phyloP scores from a whole-genome alignment of 345 rosid genomes.

The Abelmoschus esculentus region DNA sequence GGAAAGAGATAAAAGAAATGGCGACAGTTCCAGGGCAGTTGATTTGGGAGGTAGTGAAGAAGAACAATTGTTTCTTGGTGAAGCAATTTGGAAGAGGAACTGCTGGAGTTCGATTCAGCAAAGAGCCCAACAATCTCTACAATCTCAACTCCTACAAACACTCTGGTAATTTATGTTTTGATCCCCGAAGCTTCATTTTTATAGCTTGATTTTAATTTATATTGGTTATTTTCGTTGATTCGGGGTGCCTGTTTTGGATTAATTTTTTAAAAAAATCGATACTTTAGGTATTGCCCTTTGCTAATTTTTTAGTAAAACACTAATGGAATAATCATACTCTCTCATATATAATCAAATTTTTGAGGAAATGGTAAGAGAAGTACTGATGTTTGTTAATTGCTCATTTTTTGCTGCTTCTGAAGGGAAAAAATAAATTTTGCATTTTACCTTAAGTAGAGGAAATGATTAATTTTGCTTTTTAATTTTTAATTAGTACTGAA shows the following conservation, averaged over 20 bases:
- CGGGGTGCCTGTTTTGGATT: too few species aligned
- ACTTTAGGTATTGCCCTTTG: too few species aligned
- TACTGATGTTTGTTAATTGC: too few species aligned
- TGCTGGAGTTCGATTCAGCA: slow-evolving; percentile 59
- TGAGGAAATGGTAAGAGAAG: too few species aligned
- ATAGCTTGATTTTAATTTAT: not conserved
- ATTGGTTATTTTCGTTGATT: too few species aligned
- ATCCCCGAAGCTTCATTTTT: slow-evolving; percentile 12
- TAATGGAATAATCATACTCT: too few species aligned
- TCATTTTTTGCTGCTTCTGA: too few species aligned
- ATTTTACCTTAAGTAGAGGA: too few species aligned
- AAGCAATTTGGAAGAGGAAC: slow-evolving; percentile 68
- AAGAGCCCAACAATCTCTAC: slow-evolving; percentile 65
- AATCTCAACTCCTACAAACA: slow-evolving; percentile 76
- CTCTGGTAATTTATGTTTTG: slow-evolving; percentile 38
- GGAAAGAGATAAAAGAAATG: slow-evolving; percentile 25
- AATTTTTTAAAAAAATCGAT: too few species aligned
- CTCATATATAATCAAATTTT: too few species aligned
- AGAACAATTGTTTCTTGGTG: slow-evolving; percentile 65
- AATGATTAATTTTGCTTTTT: not conserved
- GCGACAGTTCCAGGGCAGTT: slow-evolving; percentile 67
- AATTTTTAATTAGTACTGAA: not conserved
- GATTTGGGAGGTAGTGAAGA: slow-evolving; percentile 80
- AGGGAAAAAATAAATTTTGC: too few species aligned
- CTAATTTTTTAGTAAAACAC: too few species aligned